Conservation (phyloP, 306 rosid species). For the Sicyos edulis region DNA sequence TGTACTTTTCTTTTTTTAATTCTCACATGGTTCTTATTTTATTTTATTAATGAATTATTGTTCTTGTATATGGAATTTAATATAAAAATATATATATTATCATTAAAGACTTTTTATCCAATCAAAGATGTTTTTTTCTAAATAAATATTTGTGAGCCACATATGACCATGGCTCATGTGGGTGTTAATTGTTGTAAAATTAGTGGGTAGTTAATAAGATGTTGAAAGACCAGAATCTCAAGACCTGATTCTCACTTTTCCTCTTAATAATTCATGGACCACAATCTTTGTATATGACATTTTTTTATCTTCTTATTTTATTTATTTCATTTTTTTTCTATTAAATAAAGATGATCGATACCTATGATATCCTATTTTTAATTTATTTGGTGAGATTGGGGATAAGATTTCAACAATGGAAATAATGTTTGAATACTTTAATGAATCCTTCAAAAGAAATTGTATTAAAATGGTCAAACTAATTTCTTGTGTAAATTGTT, state of each 20-base stretch:
- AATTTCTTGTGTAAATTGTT: not conserved
- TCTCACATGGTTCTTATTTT: too few species aligned
- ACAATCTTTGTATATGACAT: constrained; percentile 9
- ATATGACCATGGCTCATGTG: constrained; percentile 7
- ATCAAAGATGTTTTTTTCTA: not conserved
- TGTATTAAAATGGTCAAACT: not conserved
- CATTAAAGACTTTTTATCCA: not conserved
- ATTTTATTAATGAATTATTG: not conserved
- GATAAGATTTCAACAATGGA: not conserved
- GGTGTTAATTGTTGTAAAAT: constrained; percentile 5
- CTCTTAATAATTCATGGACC: constrained; percentile 17
- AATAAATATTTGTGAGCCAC: not conserved
- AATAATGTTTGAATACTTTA: not conserved
- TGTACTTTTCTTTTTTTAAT: not conserved
- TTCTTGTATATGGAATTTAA: not conserved
- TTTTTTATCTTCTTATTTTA: not conserved
- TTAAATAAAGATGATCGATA: not conserved
- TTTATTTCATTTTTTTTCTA: not conserved
- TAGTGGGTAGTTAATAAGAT: not conserved
- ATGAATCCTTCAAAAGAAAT: not conserved
- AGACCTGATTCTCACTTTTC: not conserved
- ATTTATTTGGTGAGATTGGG: constrained; percentile 5
- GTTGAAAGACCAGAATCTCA: not conserved
- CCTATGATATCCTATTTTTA: not conserved
- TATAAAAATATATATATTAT: too few species aligned